Conservation (phyloP, 208 protist genomes). For the Trypanosomatidae sp. region DNA sequence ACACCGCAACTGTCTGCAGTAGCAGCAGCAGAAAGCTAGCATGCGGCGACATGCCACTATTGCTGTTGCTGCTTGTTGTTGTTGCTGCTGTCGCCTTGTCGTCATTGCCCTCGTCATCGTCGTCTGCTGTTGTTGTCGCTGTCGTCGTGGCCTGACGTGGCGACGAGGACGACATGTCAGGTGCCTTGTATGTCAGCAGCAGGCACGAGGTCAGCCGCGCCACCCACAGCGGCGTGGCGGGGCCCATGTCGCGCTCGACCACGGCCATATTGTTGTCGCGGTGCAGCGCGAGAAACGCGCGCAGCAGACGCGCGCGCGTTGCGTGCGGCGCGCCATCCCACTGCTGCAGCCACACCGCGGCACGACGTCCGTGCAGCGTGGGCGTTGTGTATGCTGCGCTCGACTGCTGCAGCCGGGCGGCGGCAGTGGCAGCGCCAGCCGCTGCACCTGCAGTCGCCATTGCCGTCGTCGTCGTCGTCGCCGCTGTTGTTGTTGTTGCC, state of each 20-base stretch:
- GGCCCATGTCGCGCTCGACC: conserved; percentile 59
- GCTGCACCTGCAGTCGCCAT: too few species aligned
- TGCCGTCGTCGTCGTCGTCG: too few species aligned
- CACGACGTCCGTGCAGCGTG: conserved; percentile 32
- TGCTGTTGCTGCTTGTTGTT: not conserved
- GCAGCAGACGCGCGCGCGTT: conserved; percentile 39
- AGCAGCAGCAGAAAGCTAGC: conserved; percentile 20
- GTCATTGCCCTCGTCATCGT: not conserved
- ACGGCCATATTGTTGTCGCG: conserved; percentile 35
- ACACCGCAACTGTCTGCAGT: conserved; percentile 44
- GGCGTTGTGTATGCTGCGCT: too few species aligned
- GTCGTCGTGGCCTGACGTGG: too few species aligned
- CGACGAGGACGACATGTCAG: too few species aligned
- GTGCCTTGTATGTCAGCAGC: conserved; percentile 47
- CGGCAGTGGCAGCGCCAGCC: too few species aligned
- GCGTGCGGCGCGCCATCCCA: conserved; percentile 50
- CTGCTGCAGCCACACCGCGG: conserved; percentile 31
- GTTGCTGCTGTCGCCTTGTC: not conserved
- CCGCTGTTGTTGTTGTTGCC: too few species aligned
- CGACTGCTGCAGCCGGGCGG: too few species aligned
- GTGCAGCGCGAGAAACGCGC: conserved; percentile 48
- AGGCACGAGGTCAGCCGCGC: conserved; percentile 75
- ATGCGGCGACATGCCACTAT: not conserved
- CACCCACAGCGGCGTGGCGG: conserved; percentile 64
- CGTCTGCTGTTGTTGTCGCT: conserved; percentile 1